Evolutionary conservation across 2,329 filamentous ascomycete genomes (phyloP).

Genomic region (Colletotrichum sansevieriae): DNA sequence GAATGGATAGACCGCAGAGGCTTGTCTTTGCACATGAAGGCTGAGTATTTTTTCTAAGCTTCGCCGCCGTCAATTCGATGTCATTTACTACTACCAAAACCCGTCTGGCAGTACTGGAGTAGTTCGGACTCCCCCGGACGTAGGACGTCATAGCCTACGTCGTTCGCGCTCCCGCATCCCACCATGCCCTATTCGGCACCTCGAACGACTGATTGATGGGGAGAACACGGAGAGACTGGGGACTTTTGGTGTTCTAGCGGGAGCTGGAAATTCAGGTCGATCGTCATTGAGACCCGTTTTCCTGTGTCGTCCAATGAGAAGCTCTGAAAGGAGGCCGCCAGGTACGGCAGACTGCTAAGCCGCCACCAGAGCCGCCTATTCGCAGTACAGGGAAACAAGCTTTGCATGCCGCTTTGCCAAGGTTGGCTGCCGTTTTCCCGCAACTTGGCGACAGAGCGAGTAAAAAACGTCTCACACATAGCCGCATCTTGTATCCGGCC

Average conservation of each 20-base stretch:
- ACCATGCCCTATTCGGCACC: slow-evolving; percentile 28
- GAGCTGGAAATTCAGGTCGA: neutral
- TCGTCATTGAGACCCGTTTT: slow-evolving; percentile 12
- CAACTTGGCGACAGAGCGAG: slow-evolving; percentile 26
- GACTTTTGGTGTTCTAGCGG: slow-evolving; percentile 1
- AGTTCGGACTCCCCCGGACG: slow-evolving; percentile 17
- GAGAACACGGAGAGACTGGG: neutral
- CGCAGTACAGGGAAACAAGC: slow-evolving; percentile 30
- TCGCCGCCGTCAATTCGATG: neutral
- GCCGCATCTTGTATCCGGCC: neutral
- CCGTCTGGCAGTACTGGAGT: too few species aligned
- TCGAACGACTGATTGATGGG: slow-evolving; percentile 10
- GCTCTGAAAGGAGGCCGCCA: neutral
- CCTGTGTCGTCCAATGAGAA: slow-evolving; percentile 9
- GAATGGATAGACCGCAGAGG: neutral
- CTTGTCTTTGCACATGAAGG: neutral
- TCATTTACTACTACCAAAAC: neutral
- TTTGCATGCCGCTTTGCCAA: slow-evolving; percentile 33
- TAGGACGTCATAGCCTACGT: slow-evolving; percentile 25
- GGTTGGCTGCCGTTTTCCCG: slow-evolving; percentile 32
- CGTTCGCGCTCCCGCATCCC: slow-evolving; percentile 23
- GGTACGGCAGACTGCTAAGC: slow-evolving; percentile 9
- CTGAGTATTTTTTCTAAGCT: neutral
- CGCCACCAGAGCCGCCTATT: slow-evolving; percentile 20
- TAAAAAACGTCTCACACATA: neutral